Base-by-base conservation (phyloP, 1,284 basidiomycete species). In the Irpex sp. region DNA sequence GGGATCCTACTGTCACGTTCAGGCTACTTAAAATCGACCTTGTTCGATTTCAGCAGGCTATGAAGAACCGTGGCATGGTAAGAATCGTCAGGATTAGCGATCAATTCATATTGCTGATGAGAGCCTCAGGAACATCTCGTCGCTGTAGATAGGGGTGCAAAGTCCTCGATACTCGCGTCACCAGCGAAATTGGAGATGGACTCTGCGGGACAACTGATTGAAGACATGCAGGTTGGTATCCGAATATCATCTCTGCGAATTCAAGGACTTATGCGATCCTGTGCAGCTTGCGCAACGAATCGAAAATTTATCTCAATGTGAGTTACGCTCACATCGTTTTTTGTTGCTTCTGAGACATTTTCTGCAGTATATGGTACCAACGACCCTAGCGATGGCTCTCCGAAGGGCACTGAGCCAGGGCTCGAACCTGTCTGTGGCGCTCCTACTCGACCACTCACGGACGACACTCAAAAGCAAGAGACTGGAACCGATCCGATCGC, bases 351-450 rank as follows among this genome's bases (percentile, higher is more conserved):
- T 39, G 46, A 49, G 33, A 55, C 47, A 15, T 49, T 15, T 26
- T 36, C 54, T 33, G 19, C 61, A 71, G 70, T 73, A 21, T 73
- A 73, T 63, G 63, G 61, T 39, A 70, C 70, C 2, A 65, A 72
- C 36, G 71, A 71, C 0, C 57, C 63, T 1, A 73, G 70, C 62
- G 72, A 73, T 21, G 31, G 50, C 19, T 17, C 43, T 33, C 19
- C 19, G 13, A 35, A 55, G 33, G 33, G 33, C 11, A 9, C 5
- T 31, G 33, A 55, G 6, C 21, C 7, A 26, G 26, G 26, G 26
- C 26, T 26, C 4, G 26, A 26, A 26, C 2, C 26, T 26, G 26
- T 26, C 26, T 26, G 26, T 26, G 26, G 3, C 26, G 26, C 26
- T 26, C 26, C 26, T 26, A 26, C 26, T 26, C 26, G 26, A 26